Evolutionary conservation across 352 stramenopile species (phyloP).

Genomic region (Albugo candida): DNA sequence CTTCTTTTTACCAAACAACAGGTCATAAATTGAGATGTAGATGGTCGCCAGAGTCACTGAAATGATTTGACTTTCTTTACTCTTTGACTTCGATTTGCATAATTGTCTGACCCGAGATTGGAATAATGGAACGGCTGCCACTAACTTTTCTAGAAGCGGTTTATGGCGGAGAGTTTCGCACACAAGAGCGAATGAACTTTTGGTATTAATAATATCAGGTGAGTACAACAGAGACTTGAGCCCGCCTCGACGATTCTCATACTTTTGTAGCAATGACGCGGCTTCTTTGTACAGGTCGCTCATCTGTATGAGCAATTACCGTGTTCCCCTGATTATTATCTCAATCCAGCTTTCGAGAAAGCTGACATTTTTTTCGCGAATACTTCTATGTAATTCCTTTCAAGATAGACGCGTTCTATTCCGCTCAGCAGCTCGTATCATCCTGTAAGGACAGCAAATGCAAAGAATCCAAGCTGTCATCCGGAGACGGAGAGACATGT

Average conservation of each 20-base stretch:
- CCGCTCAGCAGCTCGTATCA: too few species aligned
- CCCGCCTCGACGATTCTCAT: slow-evolving; percentile 51
- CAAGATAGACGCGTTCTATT: too few species aligned
- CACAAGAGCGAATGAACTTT: slow-evolving; percentile 75
- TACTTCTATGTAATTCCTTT: too few species aligned
- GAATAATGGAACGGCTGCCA: slow-evolving; percentile 47
- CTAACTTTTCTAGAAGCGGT: slow-evolving; percentile 43
- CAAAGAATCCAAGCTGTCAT: too few species aligned
- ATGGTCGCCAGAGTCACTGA: slow-evolving; percentile 41
- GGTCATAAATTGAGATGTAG: slow-evolving; percentile 50
- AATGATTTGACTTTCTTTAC: slow-evolving; percentile 4
- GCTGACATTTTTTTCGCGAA: too few species aligned
- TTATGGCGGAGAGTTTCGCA: slow-evolving; percentile 81
- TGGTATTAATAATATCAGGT: slow-evolving; percentile 65
- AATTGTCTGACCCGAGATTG: slow-evolving; percentile 18
- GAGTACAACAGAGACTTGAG: slow-evolving; percentile 75
- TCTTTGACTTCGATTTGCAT: slow-evolving; percentile 11
- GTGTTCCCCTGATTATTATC: too few species aligned
- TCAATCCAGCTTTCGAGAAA: too few species aligned
- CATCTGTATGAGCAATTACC: slow-evolving; percentile 13
- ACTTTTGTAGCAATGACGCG: slow-evolving; percentile 48
- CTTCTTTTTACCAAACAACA: slow-evolving; percentile 68
- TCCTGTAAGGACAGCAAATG: too few species aligned
- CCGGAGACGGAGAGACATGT: too few species aligned
- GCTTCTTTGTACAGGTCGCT: slow-evolving; percentile 75